Percentiles rank a stretch among this genome's conserved stretches.
These are phyloP conservation scores for Dioszegia hungarica DNA, from an alignment of 768 basidiomycete genomes.

Conservation along the genomic window DNA sequence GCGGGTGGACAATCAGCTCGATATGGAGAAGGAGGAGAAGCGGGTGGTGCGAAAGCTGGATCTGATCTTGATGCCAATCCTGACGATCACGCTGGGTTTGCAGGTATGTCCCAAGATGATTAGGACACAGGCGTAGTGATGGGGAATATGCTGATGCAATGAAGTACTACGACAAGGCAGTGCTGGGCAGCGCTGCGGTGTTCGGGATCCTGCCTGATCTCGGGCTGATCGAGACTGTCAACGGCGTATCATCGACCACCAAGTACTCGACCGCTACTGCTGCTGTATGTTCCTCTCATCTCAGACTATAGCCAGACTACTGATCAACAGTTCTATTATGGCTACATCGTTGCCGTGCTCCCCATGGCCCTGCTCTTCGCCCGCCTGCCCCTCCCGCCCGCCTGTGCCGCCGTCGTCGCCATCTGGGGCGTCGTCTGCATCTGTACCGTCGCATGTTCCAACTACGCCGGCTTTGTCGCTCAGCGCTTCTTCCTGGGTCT, in stretches of 20 bases:
- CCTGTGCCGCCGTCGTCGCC: constrained; percentile 19
- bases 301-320: background rate
- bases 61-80: constrained; percentile 43
- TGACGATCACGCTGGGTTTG: constrained; percentile 44
- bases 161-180: constrained; percentile 46
- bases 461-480: constrained; percentile 37
- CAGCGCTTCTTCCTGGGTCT: constrained; percentile 46
- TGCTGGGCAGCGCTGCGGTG: constrained; percentile 44
- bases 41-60: constrained; percentile 34
- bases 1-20: no score
- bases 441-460: constrained; percentile 31
- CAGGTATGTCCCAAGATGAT: constrained; percentile 17
- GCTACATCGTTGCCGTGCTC: constrained; percentile 44
- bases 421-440: constrained; percentile 39
- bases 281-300: constrained; percentile 18
- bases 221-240: constrained; percentile 26
- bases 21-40: constrained; percentile 14
- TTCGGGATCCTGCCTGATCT: constrained; percentile 47
- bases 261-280: constrained; percentile 46
- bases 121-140: background rate
- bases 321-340: constrained; percentile 41
- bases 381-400: constrained; percentile 20
- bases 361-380: constrained; percentile 42
- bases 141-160: no score
- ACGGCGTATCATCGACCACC: constrained; percentile 37